Conservation (phyloP, 2,329 filamentous ascomycete species). For the Leptosphaerulina australis region DNA sequence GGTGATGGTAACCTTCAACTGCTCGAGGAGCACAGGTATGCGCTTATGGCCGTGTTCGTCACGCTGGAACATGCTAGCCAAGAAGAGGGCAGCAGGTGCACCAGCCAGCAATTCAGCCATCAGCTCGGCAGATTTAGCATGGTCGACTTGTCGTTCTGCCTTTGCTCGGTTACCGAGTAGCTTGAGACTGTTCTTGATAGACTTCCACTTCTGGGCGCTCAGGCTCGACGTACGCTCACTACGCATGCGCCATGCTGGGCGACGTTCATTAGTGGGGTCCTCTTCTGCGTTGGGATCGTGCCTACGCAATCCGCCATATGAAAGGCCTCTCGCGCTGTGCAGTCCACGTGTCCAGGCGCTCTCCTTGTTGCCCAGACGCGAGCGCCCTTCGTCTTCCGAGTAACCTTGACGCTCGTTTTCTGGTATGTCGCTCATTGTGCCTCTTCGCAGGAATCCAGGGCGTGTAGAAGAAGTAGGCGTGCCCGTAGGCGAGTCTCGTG, state of each 20-base stretch:
- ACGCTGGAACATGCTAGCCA: constrained; percentile 96
- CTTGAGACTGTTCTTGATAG: constrained; percentile 88
- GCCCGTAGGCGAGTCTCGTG: constrained; percentile 49
- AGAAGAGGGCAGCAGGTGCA: constrained; percentile 87
- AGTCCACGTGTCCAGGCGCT: constrained; percentile 55
- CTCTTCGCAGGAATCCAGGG: constrained; percentile 60
- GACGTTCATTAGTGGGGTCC: constrained; percentile 40
- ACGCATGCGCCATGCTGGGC: constrained; percentile 54
- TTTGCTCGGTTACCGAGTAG: constrained; percentile 77
- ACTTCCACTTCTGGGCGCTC: constrained; percentile 82
- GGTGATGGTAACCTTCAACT: constrained; percentile 85
- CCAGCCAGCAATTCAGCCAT: constrained; percentile 94
- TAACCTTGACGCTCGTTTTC: constrained; percentile 55
- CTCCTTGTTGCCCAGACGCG: constrained; percentile 52
- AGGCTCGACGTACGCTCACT: constrained; percentile 55
- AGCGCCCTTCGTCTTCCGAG: constrained; percentile 59
- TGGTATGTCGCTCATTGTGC: constrained; percentile 56
- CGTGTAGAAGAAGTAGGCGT: constrained; percentile 39
- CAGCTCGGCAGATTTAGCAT: constrained; percentile 92
- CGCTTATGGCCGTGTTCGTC: constrained; percentile 95
- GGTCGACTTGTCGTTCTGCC: constrained; percentile 83
- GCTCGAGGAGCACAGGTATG: constrained; percentile 92
- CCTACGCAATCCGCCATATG: constrained; percentile 49
- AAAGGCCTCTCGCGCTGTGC: constrained; percentile 56
- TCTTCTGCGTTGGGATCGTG: constrained; percentile 43